These are phyloP conservation scores for Licmophora abbreviata DNA, from an alignment of 108 stramenopile species.

Conservation along the genomic window DNA sequence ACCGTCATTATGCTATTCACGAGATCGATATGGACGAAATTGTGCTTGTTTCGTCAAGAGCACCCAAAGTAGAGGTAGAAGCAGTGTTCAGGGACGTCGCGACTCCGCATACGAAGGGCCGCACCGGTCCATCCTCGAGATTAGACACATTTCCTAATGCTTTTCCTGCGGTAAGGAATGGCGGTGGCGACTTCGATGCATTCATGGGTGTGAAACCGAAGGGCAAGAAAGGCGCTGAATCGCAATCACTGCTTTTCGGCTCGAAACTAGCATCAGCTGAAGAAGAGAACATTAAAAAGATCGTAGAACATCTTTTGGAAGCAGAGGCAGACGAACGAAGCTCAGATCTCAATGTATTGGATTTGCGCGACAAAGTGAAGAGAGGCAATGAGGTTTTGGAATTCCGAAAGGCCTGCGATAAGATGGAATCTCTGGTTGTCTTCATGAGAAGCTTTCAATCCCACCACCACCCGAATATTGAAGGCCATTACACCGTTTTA, in stretches of 20 bases:
- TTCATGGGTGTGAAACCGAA: constrained; percentile 69
- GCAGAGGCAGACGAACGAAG: constrained; percentile 42
- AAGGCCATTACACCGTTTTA: constrained; percentile 41
- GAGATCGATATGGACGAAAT: constrained; percentile 55
- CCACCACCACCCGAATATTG: constrained; percentile 63
- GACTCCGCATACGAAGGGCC: constrained; percentile 2
- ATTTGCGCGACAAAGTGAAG: constrained; percentile 50
- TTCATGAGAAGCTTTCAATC: constrained; percentile 38
- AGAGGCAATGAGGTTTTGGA: constrained; percentile 55
- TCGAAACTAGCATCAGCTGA: constrained; percentile 9
- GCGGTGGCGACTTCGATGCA: constrained; percentile 24
- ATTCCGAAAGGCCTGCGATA: constrained; percentile 34
- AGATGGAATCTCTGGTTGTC: constrained; percentile 23
- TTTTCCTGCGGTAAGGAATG: constrained; percentile 25
- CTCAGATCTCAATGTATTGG: constrained; percentile 30
- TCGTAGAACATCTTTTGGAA: constrained; percentile 31
- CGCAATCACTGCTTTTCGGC: not conserved
- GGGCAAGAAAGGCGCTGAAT: constrained; percentile 32
- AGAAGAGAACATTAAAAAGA: constrained; percentile 38
- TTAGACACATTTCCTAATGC: constrained; percentile 37
- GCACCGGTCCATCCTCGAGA: not conserved
- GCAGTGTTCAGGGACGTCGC: constrained; percentile 38
- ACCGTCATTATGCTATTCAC: constrained; percentile 42
- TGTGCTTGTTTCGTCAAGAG: constrained; percentile 44
- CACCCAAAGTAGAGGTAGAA: constrained; percentile 56